Base-by-base conservation (phyloP, 495 filamentous ascomycete species). In the Annulohypoxylon stygium region DNA sequence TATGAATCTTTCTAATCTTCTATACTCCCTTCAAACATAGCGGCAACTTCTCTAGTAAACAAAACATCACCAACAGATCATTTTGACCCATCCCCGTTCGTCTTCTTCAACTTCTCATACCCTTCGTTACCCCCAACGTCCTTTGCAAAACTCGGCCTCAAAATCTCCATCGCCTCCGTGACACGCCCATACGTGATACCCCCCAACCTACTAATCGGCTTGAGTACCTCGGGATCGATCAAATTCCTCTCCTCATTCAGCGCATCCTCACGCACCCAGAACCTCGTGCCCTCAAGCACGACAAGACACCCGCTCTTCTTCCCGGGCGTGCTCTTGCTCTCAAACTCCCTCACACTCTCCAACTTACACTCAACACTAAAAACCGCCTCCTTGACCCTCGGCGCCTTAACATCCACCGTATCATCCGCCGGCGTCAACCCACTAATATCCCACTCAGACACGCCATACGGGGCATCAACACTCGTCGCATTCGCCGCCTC, bases 211-310 rank as follows among this genome's bases (percentile, higher is more conserved):
- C 87, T 88, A 30, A 97, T 87, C 14, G 95, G 96, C 71, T 87
- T 88, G 43, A 98, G 74, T 9, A 93, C 81, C 53, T 84, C 86
- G 12, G 93, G 84, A 81, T 96, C 90, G 37, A 98, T 83, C 26
- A 90, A 64, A 67, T 88, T 93, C 76, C 84, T 87, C 14, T 92
- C 90, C 76, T 93, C 88, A 73, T 97, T 91, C 6, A 98, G 83
- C 10, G 93, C 93, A 83, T 97, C 95, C 77, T 97, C 94, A 53
- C 95, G 81, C 10, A 89, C 93, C 93, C 94, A 97, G 76, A 99
- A 98, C 26, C 90, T 83, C 43, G 91, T 88, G 0, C 95, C 95
- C 83, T 99, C 94, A 8, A 98, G 84, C 55, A 97, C 87, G 12
- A 88, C 92, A 75, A 97, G 30, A 8, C 90, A 90, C 0, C 91